phyloP scores from a whole-genome alignment of 176 grass and related monocot species.

The Poa pratensis region DNA sequence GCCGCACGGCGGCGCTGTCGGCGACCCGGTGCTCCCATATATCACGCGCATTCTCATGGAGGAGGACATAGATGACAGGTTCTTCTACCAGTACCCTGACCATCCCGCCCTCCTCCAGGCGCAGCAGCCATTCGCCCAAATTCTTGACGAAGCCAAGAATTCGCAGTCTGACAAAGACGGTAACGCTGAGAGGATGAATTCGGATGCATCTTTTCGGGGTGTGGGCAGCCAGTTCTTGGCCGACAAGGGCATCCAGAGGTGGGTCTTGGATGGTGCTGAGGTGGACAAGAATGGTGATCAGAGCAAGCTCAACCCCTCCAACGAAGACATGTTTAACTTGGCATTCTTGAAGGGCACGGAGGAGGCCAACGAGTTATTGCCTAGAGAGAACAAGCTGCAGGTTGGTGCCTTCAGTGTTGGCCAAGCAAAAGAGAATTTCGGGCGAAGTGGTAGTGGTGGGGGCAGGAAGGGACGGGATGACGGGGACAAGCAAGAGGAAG shows the following conservation, averaged over 20 bases:
- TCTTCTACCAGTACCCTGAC: constrained; percentile 31
- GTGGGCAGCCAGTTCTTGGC: neutral
- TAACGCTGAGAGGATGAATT: neutral
- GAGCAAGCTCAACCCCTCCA: neutral
- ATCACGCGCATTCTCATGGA: constrained; percentile 54
- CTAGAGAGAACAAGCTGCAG: constrained; percentile 22
- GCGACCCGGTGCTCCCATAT: constrained; percentile 31
- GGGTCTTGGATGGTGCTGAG: constrained; percentile 11
- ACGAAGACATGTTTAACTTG: constrained; percentile 8
- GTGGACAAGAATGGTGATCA: constrained; percentile 16
- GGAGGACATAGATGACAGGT: constrained; percentile 48
- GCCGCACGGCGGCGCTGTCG: neutral
- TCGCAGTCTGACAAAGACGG: neutral
- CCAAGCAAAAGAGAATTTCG: neutral
- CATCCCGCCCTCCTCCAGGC: constrained; percentile 40
- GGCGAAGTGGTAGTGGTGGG: neutral
- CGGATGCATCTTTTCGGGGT: neutral
- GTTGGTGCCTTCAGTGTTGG: neutral
- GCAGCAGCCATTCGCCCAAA: constrained; percentile 47
- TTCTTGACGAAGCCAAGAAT: constrained; percentile 20
- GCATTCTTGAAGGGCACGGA: constrained; percentile 43
- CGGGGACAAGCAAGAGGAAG: constrained; percentile 32
- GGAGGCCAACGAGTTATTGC: constrained; percentile 64
- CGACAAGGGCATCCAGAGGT: neutral
- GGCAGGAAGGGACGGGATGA: constrained; percentile 28